Conservation (phyloP, 129 eudicot genomes). For the Kitagawia praeruptora region DNA sequence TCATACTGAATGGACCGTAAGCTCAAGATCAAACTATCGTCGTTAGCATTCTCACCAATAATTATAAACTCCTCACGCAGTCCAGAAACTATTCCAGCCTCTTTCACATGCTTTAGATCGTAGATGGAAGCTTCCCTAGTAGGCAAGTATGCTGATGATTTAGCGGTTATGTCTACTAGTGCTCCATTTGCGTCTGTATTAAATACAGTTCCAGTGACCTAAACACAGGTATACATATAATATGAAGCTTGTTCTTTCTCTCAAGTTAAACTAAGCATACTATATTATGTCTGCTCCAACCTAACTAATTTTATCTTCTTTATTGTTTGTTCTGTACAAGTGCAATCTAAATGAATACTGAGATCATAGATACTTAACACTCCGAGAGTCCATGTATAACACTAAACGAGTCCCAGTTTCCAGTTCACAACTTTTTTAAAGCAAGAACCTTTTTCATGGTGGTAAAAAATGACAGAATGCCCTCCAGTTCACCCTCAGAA, state of each 20-base stretch:
- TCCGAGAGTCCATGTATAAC: background rate
- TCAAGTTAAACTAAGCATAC: background rate
- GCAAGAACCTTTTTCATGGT: background rate
- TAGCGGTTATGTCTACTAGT: conserved; percentile 64
- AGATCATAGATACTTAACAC: background rate
- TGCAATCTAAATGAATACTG: background rate
- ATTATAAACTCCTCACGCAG: conserved; percentile 58
- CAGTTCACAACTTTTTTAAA: background rate
- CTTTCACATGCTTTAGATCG: conserved; percentile 53
- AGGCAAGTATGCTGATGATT: conserved; percentile 81
- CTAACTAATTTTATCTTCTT: background rate
- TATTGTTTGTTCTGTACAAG: background rate
- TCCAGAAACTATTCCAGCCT: conserved; percentile 86
- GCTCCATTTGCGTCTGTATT: conserved; percentile 67
- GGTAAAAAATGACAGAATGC: background rate
- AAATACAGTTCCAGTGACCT: conserved; percentile 87
- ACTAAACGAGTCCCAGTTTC: background rate
- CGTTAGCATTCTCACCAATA: conserved; percentile 61
- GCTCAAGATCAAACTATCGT: conserved; percentile 77
- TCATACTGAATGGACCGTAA: conserved; percentile 61
- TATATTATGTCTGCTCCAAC: background rate
- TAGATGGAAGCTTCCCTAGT: conserved; percentile 55
- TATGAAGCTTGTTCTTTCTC: conserved; percentile 1
- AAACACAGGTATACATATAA: background rate
- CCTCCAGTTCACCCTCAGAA: background rate